Conservation (phyloP, 768 basidiomycete species). For the Suillus tomentosus region DNA sequence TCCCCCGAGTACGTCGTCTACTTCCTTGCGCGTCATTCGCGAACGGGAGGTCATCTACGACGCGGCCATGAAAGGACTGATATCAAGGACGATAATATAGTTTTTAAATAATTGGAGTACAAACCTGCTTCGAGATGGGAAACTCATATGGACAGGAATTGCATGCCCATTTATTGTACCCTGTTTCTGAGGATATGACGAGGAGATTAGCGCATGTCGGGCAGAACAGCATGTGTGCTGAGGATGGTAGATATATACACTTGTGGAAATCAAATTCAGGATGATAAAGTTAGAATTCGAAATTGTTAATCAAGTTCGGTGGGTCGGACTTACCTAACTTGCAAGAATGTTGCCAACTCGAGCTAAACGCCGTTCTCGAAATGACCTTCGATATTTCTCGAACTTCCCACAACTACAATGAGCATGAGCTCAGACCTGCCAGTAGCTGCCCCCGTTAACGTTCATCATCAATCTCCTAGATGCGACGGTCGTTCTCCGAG, state of each 20-base stretch:
- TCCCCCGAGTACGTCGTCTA: conserved; percentile 95
- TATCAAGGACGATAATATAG: not conserved
- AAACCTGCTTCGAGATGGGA: conserved; percentile 77
- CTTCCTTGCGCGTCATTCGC: conserved; percentile 81
- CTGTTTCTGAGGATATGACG: conserved; percentile 72
- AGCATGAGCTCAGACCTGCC: too few species aligned
- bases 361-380: too few species aligned
- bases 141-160: conserved; percentile 96
- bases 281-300: not conserved
- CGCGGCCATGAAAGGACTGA: not conserved
- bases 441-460: too few species aligned
- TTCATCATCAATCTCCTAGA: too few species aligned
- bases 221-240: conserved; percentile 78
- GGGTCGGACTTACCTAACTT: not conserved
- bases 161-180: conserved; percentile 91
- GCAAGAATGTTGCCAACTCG: too few species aligned
- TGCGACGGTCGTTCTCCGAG: too few species aligned
- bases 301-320: not conserved
- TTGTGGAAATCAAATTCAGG: not conserved
- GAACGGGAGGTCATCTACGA: conserved; percentile 88
- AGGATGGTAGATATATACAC: not conserved
- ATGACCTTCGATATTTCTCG: too few species aligned
- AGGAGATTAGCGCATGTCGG: conserved; percentile 92
- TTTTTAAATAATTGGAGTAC: conserved; percentile 14
- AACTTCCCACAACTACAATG: too few species aligned